Evolutionary conservation across 139 green algal species (phyloP).

Genomic region (Mychonastes homosphaera): DNA sequence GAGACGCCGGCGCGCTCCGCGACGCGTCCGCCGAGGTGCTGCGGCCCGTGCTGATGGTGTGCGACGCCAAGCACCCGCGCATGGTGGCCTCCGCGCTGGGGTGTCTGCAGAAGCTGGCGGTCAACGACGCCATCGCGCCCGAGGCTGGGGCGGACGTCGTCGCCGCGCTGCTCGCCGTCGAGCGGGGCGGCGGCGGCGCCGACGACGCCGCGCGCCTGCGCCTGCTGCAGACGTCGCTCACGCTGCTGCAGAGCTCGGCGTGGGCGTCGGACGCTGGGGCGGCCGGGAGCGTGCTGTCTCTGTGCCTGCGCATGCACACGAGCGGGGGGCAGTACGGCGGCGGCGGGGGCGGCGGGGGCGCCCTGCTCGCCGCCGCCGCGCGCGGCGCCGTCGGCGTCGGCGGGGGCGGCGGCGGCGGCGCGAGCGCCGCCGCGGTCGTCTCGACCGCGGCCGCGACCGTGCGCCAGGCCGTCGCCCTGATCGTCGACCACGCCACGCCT

Average conservation of each 20-base stretch:
- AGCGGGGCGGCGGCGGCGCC: not conserved
- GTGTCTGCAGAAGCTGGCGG: constrained; percentile 71
- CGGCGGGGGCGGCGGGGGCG: not conserved
- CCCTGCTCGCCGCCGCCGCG: not conserved
- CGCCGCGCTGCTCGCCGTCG: constrained; percentile 45
- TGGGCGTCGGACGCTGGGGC: constrained; percentile 16
- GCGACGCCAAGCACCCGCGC: constrained; percentile 56
- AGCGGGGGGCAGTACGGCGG: not conserved
- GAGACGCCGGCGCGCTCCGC: not conserved
- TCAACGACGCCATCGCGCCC: constrained; percentile 51
- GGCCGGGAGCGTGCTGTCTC: not conserved
- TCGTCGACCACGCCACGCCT: constrained; percentile 52
- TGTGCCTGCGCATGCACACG: not conserved
- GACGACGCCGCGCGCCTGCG: constrained; percentile 78
- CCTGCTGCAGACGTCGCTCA: constrained; percentile 67
- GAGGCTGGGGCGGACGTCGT: constrained; percentile 43
- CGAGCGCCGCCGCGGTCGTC: constrained; percentile 46
- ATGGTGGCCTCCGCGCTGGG: constrained; percentile 51
- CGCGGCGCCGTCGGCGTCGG: constrained; percentile 44
- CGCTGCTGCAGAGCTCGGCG: constrained; percentile 63
- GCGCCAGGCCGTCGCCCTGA: constrained; percentile 65
- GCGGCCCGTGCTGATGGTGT: constrained; percentile 61
- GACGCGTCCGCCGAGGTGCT: no score
- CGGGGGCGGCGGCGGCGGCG: constrained; percentile 19
- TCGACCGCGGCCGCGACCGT: constrained; percentile 65